Evolutionary conservation across 2,329 filamentous ascomycete species (phyloP), one percentile per base, ranked within the genome.

Genomic region (Ceratocystis albifundus): DNA sequence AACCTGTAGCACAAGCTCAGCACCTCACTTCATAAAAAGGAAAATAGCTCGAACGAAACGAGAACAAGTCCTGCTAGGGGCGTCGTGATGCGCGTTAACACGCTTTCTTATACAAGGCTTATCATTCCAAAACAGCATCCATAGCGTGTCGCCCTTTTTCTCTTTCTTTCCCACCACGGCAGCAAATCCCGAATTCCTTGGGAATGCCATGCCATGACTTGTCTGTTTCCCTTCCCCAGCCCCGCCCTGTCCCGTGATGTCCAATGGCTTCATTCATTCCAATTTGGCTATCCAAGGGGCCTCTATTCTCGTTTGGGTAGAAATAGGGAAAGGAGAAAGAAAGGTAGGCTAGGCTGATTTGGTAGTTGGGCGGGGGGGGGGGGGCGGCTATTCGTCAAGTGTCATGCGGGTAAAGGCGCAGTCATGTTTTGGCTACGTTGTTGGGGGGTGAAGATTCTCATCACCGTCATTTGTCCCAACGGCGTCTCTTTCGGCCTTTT

Each of bases 401-500:
- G 4, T 36, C 28, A 59, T 15, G 30, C 55, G 55, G 36, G 55
- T 30, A 30, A 59, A 59, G 8, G 15, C 55, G 3, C 6, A 12
- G 12, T 5, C 30, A 17, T 25, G n/a, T 15, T 17, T 41, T 45
- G 30, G 17, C 20, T 53, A 25, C 10, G 22, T n/a, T 22, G 6
- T 2, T 15, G 25, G 48, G 48, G 48, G 15, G 36, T 41, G 36
- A 41, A 15, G 36, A 10, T 41, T 41, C 22, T 25, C 28, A 45
- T 46, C 4, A 12, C n/a, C 20, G 10, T n/a, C 61, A 25, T n/a
- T 17, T 62, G 36, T 46, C 20, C 22, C 15, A 15, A 8, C 20
- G 36, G 36, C 36, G 12, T n/a, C 22, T 45, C 61, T 46, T 32
- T 62, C 45, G 45, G 36, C 36, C 61, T 36, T 62, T 62, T 45